A percentile compares a stretch with the other conserved stretches of the same genome.
phyloP scores from a whole-genome alignment of 768 basidiomycete genomes.

The Tylopilus cervinicoccineus region DNA sequence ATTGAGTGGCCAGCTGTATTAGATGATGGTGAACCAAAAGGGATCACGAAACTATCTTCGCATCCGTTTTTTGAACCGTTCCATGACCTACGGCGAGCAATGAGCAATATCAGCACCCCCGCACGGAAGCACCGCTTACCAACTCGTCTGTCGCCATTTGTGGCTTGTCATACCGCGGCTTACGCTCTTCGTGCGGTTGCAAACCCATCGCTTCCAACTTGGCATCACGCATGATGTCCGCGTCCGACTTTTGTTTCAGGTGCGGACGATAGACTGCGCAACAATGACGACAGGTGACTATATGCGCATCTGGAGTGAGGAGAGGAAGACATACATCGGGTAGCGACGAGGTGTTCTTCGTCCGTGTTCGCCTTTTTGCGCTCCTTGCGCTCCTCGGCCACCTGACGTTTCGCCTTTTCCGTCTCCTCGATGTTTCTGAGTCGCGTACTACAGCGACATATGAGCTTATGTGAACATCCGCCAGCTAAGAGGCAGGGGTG shows the following conservation, averaged over 20 bases:
- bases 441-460: constrained; percentile 52
- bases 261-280: constrained; percentile 79
- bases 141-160: constrained; percentile 91
- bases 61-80: constrained; percentile 97
- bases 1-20: not conserved
- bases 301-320: not conserved
- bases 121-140: constrained; percentile 41
- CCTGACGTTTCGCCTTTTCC: constrained; percentile 89
- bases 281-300: not conserved
- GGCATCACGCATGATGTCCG: constrained; percentile 83
- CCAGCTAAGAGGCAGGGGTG: no score
- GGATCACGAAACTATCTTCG: constrained; percentile 46
- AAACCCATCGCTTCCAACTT: constrained; percentile 84
- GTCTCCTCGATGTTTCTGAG: constrained; percentile 97
- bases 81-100: constrained; percentile 68
- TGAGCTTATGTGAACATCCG: no score
- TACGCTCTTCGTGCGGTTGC: constrained; percentile 40
- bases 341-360: constrained; percentile 80
- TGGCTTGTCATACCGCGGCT: constrained; percentile 47
- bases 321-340: constrained; percentile 64
- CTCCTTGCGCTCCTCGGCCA: constrained; percentile 69
- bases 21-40: constrained; percentile 22
- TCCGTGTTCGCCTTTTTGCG: constrained; percentile 53
- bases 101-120: not conserved
- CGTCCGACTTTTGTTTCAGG: constrained; percentile 79